Conservation (phyloP, 768 basidiomycete genomes). For the Macrocybe gigantea region DNA sequence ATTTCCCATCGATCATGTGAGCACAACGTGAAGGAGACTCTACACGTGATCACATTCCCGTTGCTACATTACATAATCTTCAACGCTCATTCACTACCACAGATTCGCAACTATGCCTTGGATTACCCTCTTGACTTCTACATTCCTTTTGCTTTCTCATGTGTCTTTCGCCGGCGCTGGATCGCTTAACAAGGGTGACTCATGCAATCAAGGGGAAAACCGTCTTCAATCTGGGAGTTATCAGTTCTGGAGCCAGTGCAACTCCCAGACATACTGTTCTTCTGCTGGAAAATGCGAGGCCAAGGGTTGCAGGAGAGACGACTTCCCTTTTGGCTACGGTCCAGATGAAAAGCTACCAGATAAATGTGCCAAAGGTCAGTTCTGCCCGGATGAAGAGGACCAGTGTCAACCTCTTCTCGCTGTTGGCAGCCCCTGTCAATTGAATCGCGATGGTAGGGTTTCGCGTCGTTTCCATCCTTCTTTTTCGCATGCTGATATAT, state of each 20-base stretch:
- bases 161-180: slow-evolving; percentile 39
- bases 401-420: slow-evolving; percentile 54
- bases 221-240: slow-evolving; percentile 72
- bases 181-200: slow-evolving; percentile 32
- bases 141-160: slow-evolving; percentile 49
- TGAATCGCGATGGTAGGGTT: slow-evolving; percentile 75
- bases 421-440: slow-evolving; percentile 69
- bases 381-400: slow-evolving; percentile 83
- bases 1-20: no score
- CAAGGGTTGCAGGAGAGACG: slow-evolving; percentile 71
- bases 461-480: background rate
- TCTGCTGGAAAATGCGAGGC: slow-evolving; percentile 46
- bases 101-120: no score
- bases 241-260: slow-evolving; percentile 77
- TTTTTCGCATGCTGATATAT: background rate
- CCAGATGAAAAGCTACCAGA: slow-evolving; percentile 42
- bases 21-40: no score
- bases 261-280: slow-evolving; percentile 63
- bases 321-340: slow-evolving; percentile 69
- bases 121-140: slow-evolving; percentile 27
- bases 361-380: slow-evolving; percentile 54
- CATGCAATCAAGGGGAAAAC: slow-evolving; percentile 52
- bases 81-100: no score
- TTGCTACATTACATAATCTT: no score
- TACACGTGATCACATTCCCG: no score